Base-by-base conservation (phyloP, 352 stramenopile species). In the Phytophthora meadii region DNA sequence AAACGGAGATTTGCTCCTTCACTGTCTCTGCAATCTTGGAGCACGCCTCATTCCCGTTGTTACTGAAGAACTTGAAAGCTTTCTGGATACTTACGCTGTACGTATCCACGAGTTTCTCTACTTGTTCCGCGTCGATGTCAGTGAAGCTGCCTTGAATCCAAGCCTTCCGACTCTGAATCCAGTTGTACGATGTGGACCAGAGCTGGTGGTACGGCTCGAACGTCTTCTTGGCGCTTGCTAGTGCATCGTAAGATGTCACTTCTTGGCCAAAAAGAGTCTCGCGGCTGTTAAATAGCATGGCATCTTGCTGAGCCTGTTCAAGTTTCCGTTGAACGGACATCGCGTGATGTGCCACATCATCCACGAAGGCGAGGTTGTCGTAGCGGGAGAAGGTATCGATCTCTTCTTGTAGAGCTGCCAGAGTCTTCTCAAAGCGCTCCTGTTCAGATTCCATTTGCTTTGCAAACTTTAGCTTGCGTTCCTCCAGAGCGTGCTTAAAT, bases 181-280 rank as follows among this genome's bases (percentile, higher is more conserved):
- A 99, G 50, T 95, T 88, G 61, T 90, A 92, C 17, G 88, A 84
- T 3, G 87, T 96, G 30, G 84, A 79, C 96, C 96, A 99, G 14
- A 99, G 79, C 54, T 92, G 83, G 19, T 93, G 90, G 61, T 98
- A 99, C 9, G 96, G 94, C 62, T 99, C 96, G 58, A 99, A 98
- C 11, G 83, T 86, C 76, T 98, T 98, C 54, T 94, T 90, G 2
- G 97, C 81, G 1, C 92, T 76, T 2, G 77, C 68, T 1, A 99
- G 70, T 49, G 78, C 70, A 6, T 93, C 84, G 57, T 98, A 99
- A 0, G 96, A 89, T 4, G 88, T 96, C n/a, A 95, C 68, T 19
- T 97, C 87, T 25, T 87, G 83, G 4, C 89, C 90, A 54, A 98
- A 98, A 0, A 98, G 70, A 6, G 72, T 84, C 54, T 99, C 96